Evolutionary conservation across 2,329 filamentous ascomycete species (phyloP).

Genomic region (Cladosporium cucumerinum): DNA sequence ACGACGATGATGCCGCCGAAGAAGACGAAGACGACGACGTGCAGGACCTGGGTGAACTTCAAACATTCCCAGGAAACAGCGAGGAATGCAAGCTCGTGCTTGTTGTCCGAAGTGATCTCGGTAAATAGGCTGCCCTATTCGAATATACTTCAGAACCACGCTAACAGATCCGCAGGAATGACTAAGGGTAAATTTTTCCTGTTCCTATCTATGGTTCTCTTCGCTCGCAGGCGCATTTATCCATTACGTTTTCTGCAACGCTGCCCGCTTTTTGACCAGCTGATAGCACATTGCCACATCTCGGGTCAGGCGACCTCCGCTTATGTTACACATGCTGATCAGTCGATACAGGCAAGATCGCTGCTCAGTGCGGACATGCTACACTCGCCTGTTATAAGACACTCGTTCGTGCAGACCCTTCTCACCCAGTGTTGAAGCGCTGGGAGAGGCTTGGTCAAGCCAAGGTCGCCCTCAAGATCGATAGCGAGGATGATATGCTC

Average conservation of each 20-base stretch:
- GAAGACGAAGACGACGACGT: constrained; percentile 38
- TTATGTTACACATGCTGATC: constrained; percentile 19
- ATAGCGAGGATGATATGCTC: constrained; percentile 75
- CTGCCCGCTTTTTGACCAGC: constrained; percentile 17
- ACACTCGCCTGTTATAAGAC: constrained; percentile 96
- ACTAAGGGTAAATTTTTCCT: constrained; percentile 69
- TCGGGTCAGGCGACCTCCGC: constrained; percentile 7
- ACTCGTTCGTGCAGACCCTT: constrained; percentile 55
- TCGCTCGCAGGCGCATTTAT: not conserved
- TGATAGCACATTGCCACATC: constrained; percentile 12
- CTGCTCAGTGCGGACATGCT: constrained; percentile 92
- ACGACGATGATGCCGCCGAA: constrained; percentile 37
- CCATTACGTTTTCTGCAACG: constrained; percentile 13
- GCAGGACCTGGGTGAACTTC: constrained; percentile 45
- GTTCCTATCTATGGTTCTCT: constrained; percentile 14
- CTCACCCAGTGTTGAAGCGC: constrained; percentile 65
- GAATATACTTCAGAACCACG: not conserved
- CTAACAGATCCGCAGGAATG: constrained; percentile 53
- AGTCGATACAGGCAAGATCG: constrained; percentile 75
- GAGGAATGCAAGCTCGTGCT: constrained; percentile 95
- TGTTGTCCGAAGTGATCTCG: constrained; percentile 87
- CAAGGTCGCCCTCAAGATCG: constrained; percentile 88
- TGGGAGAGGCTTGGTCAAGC: constrained; percentile 88
- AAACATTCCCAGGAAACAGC: constrained; percentile 46
- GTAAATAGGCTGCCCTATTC: constrained; percentile 34